Percentiles rank a stretch among this genome's conserved stretches.
These are phyloP conservation scores for Dactylis glomerata DNA, from an alignment of 176 grass and related monocot genomes.

Conservation along the genomic window DNA sequence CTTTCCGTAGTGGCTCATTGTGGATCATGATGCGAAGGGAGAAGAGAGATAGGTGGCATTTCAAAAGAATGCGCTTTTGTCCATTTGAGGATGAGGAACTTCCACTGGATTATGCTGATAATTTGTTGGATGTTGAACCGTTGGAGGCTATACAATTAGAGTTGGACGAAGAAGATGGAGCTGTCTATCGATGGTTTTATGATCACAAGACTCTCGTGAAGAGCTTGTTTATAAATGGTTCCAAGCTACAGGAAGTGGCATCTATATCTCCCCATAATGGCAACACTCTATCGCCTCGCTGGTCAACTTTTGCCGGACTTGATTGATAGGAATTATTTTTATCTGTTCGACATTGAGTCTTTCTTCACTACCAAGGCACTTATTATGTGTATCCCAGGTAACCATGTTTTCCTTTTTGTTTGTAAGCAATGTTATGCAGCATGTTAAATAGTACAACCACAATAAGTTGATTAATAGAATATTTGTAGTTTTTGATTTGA, in stretches of 20 bases:
- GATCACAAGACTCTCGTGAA: conserved; percentile 98
- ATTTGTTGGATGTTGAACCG: conserved; percentile 92
- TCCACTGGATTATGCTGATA: conserved; percentile 96
- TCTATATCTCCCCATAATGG: conserved; percentile 95
- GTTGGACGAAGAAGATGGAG: conserved; percentile 86
- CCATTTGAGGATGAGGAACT: conserved; percentile 99
- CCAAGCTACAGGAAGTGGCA: conserved; percentile 97
- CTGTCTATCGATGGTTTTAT: conserved; percentile 96
- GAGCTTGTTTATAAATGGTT: conserved; percentile 91
- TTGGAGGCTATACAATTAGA: conserved; percentile 95
- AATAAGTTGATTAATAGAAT: background rate
- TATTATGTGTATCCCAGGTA: conserved; percentile 99
- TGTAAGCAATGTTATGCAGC: background rate
- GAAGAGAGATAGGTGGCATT: conserved; percentile 91
- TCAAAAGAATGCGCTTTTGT: conserved; percentile 98
- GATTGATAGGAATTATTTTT: conserved; percentile 92
- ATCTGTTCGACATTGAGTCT: conserved; percentile 95
- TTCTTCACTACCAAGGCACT: conserved; percentile 98
- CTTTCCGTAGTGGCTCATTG: conserved; percentile 82
- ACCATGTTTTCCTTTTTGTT: background rate
- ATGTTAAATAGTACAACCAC: background rate
- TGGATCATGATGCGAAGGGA: conserved; percentile 99
- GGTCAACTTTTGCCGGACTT: conserved; percentile 93
- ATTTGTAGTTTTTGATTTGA: background rate
- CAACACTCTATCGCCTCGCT: conserved; percentile 86